Conservation (phyloP, 176 grass and related monocot genomes). For the Oryza glumipatula region DNA sequence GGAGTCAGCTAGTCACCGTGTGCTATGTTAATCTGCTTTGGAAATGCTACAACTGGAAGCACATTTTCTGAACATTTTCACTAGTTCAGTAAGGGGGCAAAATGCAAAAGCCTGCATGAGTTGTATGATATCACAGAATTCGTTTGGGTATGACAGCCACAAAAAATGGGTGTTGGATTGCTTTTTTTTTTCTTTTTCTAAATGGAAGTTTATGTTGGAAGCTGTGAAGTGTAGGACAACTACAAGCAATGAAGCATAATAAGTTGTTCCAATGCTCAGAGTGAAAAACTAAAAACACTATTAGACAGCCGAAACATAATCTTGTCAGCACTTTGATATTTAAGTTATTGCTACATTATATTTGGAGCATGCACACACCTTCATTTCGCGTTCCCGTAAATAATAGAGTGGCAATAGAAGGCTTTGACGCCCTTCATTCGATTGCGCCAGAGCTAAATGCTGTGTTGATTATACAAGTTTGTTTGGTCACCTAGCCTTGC, state of each 20-base stretch:
- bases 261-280: neutral
- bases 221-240: neutral
- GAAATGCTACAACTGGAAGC: neutral
- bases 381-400: neutral
- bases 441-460: neutral
- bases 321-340: neutral
- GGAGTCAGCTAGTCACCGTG: neutral
- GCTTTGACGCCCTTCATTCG: neutral
- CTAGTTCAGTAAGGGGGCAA: neutral
- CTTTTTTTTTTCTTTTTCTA: neutral
- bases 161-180: neutral
- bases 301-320: neutral
- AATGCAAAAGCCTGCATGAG: neutral
- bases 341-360: slow-evolving; percentile 1
- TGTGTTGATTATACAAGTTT: neutral
- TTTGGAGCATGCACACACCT: neutral
- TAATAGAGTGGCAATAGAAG: neutral
- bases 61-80: neutral
- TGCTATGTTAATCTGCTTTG: neutral
- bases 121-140: neutral
- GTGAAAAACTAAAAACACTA: neutral
- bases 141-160: neutral
- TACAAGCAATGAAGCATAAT: neutral
- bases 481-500: neutral
- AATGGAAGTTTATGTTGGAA: neutral